Evolutionary conservation across 352 stramenopile species (phyloP), one percentile per base, ranked within the genome.

Genomic region (Saprolegnia diclina): DNA sequence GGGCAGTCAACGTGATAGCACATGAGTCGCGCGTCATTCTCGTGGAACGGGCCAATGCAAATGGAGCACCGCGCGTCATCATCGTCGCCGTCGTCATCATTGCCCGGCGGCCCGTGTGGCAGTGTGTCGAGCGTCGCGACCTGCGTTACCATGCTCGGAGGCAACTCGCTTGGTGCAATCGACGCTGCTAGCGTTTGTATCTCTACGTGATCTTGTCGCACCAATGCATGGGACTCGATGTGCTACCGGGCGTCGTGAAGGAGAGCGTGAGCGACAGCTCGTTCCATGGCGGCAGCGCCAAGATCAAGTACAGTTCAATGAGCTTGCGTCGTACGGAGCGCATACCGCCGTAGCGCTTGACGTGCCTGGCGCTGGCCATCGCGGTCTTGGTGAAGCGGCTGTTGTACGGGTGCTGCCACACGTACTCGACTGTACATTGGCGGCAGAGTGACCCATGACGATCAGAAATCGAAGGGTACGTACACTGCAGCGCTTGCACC

Each of bases 401-500:
- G 24, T 71, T 75, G 26, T 78, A 72, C 21, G 85, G 85, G 65
- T 92, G 82, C 73, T 92, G 84, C 84, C 82, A 92, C 16, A 85
- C 79, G 64, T 78, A 92, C 65, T 92, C 84, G 62, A 92, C 83
- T 92, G 21, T 2, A 53, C 10, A 46, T 14, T 10, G 22, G n/a
- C 32, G 21, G 19, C n/a, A n/a, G n/a, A n/a, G n/a, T n/a, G n/a
- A n/a, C n/a, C 29, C 29, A 35, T 35, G 2, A 35, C 29, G 29
- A 69, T 13, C 9, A 4, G 54, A 5, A 57, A 35, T 35, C 29
- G 29, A 40, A 29, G 26, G 21, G 21, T 16, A 80, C 80, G 50
- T 74, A 92, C 82, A 90, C 65, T 91, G 85, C 61, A 92, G 72
- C 22, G 85, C 85, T 56, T 83, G 76, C 53, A 87, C 82, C 65